Conservation (phyloP, 495 filamentous ascomycete genomes). For the Penicillium samsonianum region DNA sequence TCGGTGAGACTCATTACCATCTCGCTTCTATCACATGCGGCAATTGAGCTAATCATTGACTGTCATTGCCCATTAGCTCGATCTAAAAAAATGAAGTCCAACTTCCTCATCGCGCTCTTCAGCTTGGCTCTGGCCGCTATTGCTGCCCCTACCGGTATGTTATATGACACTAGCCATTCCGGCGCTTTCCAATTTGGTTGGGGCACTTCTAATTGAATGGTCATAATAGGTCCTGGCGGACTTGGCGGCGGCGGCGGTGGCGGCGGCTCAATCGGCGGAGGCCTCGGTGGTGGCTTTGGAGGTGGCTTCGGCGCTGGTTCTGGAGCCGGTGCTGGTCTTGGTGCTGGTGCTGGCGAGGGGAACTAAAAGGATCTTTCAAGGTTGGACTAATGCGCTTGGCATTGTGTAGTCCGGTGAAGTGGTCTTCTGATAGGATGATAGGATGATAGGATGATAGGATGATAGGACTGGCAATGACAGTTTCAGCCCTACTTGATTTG, state of each 20-base stretch:
- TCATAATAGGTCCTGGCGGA: background rate
- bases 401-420: background rate
- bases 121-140: slow-evolving; percentile 4
- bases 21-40: background rate
- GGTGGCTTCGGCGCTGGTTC: slow-evolving; percentile 3
- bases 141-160: slow-evolving; percentile 4
- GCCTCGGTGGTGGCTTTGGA: slow-evolving; percentile 5
- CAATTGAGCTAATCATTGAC: background rate
- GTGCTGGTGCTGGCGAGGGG: background rate
- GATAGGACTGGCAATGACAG: background rate
- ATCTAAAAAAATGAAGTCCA: slow-evolving; percentile 4
- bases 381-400: background rate
- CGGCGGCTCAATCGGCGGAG: slow-evolving; percentile 4
- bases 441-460: background rate
- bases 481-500: background rate
- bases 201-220: background rate
- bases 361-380: background rate
- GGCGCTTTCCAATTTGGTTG: background rate
- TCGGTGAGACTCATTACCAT: background rate
- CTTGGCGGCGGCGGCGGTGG: slow-evolving; percentile 1
- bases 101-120: slow-evolving; percentile 4
- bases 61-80: background rate
- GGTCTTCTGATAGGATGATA: background rate
- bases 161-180: background rate
- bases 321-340: background rate